Conservation (phyloP, 2,329 filamentous ascomycete species). For the Sporothrix protearum region DNA sequence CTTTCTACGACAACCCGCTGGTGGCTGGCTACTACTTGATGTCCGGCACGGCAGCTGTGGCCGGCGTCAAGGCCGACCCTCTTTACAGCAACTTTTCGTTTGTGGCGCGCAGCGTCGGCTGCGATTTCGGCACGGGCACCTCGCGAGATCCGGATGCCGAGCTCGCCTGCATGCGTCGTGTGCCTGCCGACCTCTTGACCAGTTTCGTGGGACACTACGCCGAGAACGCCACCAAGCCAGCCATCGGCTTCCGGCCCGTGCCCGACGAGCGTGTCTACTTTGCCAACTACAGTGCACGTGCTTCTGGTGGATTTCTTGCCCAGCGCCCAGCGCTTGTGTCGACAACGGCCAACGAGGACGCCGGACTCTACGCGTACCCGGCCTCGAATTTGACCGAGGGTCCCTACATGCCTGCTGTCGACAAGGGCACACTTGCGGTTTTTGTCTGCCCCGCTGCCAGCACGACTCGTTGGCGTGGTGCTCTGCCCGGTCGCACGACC, state of each 20-base stretch:
- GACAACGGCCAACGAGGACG: neutral
- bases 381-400: slow-evolving; percentile 20
- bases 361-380: neutral
- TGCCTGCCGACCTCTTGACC: neutral
- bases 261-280: slow-evolving; percentile 36
- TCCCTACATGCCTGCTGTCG: slow-evolving; percentile 31
- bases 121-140: slow-evolving; percentile 29
- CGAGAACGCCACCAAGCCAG: slow-evolving; percentile 28
- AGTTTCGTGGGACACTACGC: neutral
- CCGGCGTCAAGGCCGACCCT: slow-evolving; percentile 31
- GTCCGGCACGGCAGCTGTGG: slow-evolving; percentile 40
- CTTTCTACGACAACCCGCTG: slow-evolving; percentile 46
- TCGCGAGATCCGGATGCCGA: slow-evolving; percentile 22
- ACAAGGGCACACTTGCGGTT: slow-evolving; percentile 28
- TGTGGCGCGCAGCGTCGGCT: slow-evolving; percentile 37
- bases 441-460: slow-evolving; percentile 33
- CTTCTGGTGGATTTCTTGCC: slow-evolving; percentile 21
- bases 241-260: slow-evolving; percentile 31
- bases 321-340: neutral
- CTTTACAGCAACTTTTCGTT: slow-evolving; percentile 37
- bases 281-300: slow-evolving; percentile 33
- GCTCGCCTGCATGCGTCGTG: neutral
- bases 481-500: slow-evolving; percentile 31
- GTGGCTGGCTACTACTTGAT: slow-evolving; percentile 42
- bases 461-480: slow-evolving; percentile 27